A percentile compares a stretch with the other conserved stretches of the same genome.
Evolutionary conservation across 2,329 filamentous ascomycete genomes (phyloP).

Genomic region (Claviceps arundinis): DNA sequence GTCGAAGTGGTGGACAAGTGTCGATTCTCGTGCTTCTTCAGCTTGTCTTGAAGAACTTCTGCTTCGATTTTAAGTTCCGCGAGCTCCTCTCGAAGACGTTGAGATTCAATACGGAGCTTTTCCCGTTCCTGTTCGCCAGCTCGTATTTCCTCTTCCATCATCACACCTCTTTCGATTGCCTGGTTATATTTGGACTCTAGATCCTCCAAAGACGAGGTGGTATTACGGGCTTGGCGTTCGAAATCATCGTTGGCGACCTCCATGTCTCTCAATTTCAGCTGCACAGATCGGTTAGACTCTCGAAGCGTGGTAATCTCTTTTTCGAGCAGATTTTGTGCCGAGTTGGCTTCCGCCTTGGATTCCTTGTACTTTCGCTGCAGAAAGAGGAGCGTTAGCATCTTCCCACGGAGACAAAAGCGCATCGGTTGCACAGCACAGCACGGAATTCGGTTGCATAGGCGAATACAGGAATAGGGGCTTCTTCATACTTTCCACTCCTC

Average conservation of each 20-base stretch:
- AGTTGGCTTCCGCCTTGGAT: conserved; percentile 74
- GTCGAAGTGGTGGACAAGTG: conserved; percentile 48
- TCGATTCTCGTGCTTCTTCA: conserved; percentile 55
- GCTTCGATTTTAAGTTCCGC: conserved; percentile 89
- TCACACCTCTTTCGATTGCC: conserved; percentile 77
- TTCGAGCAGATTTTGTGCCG: conserved; percentile 73
- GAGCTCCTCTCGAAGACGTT: conserved; percentile 80
- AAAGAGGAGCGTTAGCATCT: conserved; percentile 4
- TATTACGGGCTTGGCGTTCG: conserved; percentile 90
- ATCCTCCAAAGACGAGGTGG: conserved; percentile 89
- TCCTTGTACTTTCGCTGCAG: conserved; percentile 86
- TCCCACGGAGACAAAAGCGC: no score
- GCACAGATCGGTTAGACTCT: conserved; percentile 68
- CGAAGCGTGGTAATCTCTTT: conserved; percentile 91
- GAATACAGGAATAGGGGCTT: no score
- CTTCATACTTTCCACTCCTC: conserved; percentile 89
- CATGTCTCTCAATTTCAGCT: conserved; percentile 78
- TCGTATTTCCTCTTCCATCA: conserved; percentile 92
- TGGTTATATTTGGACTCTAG: conserved; percentile 95
- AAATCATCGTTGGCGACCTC: conserved; percentile 98
- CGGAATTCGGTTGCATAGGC: no score
- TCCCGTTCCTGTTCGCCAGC: conserved; percentile 87
- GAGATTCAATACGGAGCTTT: conserved; percentile 73
- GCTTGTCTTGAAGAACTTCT: conserved; percentile 87
- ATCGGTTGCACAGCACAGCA: no score